Conservation (phyloP, 2,329 filamentous ascomycete species). For the Fusarium sp. region DNA sequence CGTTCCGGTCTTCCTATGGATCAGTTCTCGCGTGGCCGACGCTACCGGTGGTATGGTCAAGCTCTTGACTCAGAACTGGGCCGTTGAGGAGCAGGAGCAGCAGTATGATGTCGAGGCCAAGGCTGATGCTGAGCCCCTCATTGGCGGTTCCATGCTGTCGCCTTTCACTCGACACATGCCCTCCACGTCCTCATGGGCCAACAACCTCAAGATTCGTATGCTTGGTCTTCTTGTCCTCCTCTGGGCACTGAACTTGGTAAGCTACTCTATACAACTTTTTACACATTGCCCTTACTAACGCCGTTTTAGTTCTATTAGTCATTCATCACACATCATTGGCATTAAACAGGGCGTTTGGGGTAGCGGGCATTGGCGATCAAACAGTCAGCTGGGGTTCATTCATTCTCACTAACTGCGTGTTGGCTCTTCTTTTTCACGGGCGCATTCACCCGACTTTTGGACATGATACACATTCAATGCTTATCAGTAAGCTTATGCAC, state of each 20-base stretch:
- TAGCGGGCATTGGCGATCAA: conserved; percentile 18
- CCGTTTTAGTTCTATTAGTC: conserved; percentile 30
- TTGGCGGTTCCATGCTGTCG: conserved; percentile 24
- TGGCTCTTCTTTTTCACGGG: conserved; percentile 18
- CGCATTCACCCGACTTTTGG: conserved; percentile 11
- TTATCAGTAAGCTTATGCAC: conserved; percentile 14
- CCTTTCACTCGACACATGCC: conserved; percentile 34
- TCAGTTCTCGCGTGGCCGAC: conserved; percentile 41
- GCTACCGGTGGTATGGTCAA: conserved; percentile 42
- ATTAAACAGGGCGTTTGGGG: conserved; percentile 34
- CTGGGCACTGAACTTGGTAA: conserved; percentile 39
- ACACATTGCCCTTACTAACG: background rate
- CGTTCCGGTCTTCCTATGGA: conserved; percentile 47
- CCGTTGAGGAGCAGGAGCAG: conserved; percentile 15
- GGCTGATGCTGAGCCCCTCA: conserved; percentile 37
- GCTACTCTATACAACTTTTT: fast-evolving
- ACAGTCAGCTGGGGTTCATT: conserved; percentile 10
- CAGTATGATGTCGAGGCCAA: conserved; percentile 35
- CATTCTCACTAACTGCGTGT: background rate
- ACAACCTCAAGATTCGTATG: conserved; percentile 39
- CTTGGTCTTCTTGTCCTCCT: conserved; percentile 37
- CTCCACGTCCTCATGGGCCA: conserved; percentile 33
- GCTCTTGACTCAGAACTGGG: conserved; percentile 36
- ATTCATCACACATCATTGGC: conserved; percentile 6
- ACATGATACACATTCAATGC: conserved; percentile 26